Evolutionary conservation across 2,329 filamentous ascomycete genomes (phyloP), one percentile per base, ranked within the genome.

Genomic region (Chaetomiaceae sp.): DNA sequence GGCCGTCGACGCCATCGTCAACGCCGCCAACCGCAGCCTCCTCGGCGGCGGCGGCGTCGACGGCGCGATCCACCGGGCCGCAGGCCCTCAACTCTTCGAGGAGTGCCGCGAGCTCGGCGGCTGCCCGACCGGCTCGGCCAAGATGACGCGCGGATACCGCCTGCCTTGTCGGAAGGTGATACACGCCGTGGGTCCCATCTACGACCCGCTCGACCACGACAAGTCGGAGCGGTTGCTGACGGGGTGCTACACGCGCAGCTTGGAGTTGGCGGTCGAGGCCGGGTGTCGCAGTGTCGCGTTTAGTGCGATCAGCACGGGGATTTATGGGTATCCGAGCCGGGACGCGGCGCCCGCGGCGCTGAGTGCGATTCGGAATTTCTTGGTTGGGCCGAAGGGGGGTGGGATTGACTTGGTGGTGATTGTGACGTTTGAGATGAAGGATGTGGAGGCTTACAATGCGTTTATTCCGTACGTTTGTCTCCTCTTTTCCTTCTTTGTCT

Each of bases 31-130:
- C 69, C 72, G 71, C 9, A 79, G 78, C 1, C 81, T 97, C 0
- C 77, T 88, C 0, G 91, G 91, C 51, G 94, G 94, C 49, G 90
- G 91, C n/a, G 94, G 94, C 33, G 91, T 97, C 15, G 87, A 91
- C 65, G 88, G 87, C 37, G 88, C 91, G 25, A 96, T 97, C 63
- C 94, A 97, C 68, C 71, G 79, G 27, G 90, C 87, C 37, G 92
- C 94, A 1, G 94, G 94, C 0, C 80, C 73, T 0, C 69, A 70
- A 0, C 80, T 97, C 0, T 59, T 84, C 19, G 65, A 74, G 8
- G 92, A 94, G 72, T 96, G 92, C 70, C 70, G 73, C n/a, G 78
- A 68, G 0, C 76, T 96, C 2, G 67, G 77, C 44, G 88, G 90
- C 47, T 96, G 91, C 68, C 69, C 61, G 1, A 92, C 89, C 0